Evolutionary conservation across 1,139 yeast genomes (phyloP), one percentile per base, ranked within the genome.

Genomic region (Zygoascus meyerae): DNA sequence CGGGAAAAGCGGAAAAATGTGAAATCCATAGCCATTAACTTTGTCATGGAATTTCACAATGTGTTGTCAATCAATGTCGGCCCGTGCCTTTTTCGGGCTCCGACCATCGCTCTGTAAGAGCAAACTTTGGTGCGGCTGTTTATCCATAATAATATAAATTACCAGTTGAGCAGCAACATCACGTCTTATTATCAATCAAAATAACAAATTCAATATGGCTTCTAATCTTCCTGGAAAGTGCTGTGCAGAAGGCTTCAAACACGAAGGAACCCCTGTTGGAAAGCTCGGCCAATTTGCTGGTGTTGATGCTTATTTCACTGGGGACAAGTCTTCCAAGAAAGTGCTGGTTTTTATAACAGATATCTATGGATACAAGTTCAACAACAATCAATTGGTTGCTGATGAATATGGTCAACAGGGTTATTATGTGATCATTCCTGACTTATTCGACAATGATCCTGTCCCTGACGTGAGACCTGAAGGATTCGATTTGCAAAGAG

Each of bases 381-480:
- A 68, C 61, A 87, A 87, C 63, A 68, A 68, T 18, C 66, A 70
- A 58, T 68, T 82, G 53, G 61, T 84, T 52, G 95, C 95, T 21
- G 96, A 87, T 63, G 72, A 74, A 47, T 73, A 83, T 50, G 83
- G 90, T 42, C 15, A 35, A 6, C 66, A 66, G 43, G 82, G 82
- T 14, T 85, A 73, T 68, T 74, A 73, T 34, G 92, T 84, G 0
- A 68, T 83, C 47, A 68, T 83, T 41, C 95, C 95, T 10, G 95
- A 87, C 62, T 73, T 86, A 50, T 72, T 86, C 55, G 62, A 74
- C 32, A 79, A 77, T 32, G 92, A 84, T 35, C 62, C 71, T 37
- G 60, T 63, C 31, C 59, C 61, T 8, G 62, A 59, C 38, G 60
- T 58, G 17, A 58, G 61, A 36, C 59, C 52, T 17, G 60, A 34